phyloP scores from a whole-genome alignment of 179 eudicot species.

The Nepenthes alata region DNA sequence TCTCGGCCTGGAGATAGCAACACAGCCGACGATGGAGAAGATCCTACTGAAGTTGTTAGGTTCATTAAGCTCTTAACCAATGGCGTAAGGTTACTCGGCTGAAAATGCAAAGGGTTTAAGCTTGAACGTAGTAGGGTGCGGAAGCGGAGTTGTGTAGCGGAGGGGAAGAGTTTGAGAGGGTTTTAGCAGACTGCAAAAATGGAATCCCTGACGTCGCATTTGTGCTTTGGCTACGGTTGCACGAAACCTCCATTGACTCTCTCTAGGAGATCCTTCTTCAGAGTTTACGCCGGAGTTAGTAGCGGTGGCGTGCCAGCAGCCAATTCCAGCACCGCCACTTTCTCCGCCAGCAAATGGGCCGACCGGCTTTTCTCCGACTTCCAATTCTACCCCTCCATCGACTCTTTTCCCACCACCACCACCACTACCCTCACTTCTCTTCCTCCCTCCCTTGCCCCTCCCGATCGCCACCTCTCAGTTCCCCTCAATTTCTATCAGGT shows the following conservation, averaged over 20 bases:
- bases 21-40: no score
- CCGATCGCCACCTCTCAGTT: constrained; percentile 62
- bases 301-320: constrained; percentile 17
- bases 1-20: no score
- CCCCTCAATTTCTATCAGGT: constrained; percentile 78
- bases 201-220: constrained; percentile 28
- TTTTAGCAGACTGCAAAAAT: constrained; percentile 11
- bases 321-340: constrained; percentile 19
- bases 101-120: no score
- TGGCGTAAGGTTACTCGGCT: no score
- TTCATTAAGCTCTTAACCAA: no score
- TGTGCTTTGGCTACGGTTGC: constrained; percentile 19
- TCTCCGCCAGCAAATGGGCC: constrained; percentile 84
- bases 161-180: not conserved
- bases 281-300: constrained; percentile 16
- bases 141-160: no score
- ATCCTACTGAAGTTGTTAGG: no score
- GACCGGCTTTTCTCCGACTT: constrained; percentile 91
- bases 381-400: constrained; percentile 54
- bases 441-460: constrained; percentile 45
- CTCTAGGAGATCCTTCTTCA: constrained; percentile 10
- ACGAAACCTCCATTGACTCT: constrained; percentile 5
- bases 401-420: constrained; percentile 19
- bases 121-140: no score
- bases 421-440: constrained; percentile 24